Evolutionary conservation across 2,329 filamentous ascomycete genomes (phyloP).

Genomic region (Teratosphaeria gauchensis): DNA sequence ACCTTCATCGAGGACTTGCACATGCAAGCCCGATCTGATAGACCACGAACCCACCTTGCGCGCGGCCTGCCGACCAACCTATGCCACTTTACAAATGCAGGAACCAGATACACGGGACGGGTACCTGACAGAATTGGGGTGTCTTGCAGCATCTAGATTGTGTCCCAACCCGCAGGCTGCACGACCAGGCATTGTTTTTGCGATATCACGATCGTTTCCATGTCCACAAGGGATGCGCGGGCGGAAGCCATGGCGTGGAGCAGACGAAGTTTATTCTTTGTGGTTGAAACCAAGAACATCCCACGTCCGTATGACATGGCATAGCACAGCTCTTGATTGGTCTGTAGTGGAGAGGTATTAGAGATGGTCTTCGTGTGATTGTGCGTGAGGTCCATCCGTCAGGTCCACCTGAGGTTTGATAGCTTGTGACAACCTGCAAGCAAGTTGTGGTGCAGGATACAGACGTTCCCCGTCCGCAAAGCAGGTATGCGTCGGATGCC

Average conservation of each 20-base stretch:
- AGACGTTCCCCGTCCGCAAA: background rate
- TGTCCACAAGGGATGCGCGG: background rate
- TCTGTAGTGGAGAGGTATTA: background rate
- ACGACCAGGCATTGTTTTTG: background rate
- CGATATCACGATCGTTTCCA: background rate
- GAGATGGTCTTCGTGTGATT: background rate
- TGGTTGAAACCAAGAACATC: background rate
- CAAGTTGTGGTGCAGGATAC: background rate
- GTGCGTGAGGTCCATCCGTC: background rate
- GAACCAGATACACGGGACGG: background rate
- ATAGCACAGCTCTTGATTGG: background rate
- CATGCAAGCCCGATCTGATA: background rate
- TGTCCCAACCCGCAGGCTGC: background rate
- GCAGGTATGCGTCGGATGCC: background rate
- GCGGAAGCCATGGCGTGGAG: background rate
- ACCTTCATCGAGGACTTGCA: background rate
- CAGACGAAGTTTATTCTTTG: background rate
- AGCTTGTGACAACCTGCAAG: background rate
- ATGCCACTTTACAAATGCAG: background rate
- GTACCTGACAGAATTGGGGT: background rate
- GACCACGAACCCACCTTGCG: background rate
- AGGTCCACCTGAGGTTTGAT: background rate
- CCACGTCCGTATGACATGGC: background rate
- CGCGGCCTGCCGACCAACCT: background rate
- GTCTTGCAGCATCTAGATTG: background rate